Base-by-base conservation (phyloP, 306 rosid species). In the Calophaca sinica region DNA sequence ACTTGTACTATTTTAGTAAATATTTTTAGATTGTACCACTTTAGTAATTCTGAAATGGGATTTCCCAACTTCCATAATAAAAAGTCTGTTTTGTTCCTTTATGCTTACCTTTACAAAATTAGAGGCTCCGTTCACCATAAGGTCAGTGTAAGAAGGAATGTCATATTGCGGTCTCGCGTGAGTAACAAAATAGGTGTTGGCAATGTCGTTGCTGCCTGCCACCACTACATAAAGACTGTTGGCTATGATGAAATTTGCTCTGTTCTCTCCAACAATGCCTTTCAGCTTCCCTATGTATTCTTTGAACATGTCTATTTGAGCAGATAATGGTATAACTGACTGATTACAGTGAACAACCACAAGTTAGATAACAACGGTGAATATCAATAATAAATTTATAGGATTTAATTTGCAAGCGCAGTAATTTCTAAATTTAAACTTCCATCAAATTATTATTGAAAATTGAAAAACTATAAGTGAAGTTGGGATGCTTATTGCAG, bases 171-270 rank as follows among this genome's bases (percentile, higher is more conserved):
- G 46, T 77, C 96, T 83, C 2, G 55, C 73, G 5, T 58, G 83
- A 44, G 62, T 38, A 15, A 80, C 55, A 44, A 84, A 91, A 61
- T 88, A 91, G 2, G 93, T 91, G 77, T 88, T 91, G 78, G 91
- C 96, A 73, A 91, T 85, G 82, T 90, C 96, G 6, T 91, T 91
- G 55, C 93, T 91, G 45, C 96, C 96, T 0, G 85, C 93, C 46
- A 88, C 96, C 60, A 91, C 78, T 3, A 81, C 41, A 76, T 9
- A 81, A 2, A 91, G 41, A 70, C 84, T 74, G 6, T 87, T 88
- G 36, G 68, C 72, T 5, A 91, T 2, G 31, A 91, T 87, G 82
- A 67, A 86, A 5, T 85, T 74, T 41, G 96, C 64, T 81, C 76
- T 84, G 36, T 60, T 51, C 68, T 84, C 82, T 67, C 94, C 96